Evolutionary conservation across 1,284 basidiomycete species (phyloP).

Genomic region (Hortiboletus rubellus): DNA sequence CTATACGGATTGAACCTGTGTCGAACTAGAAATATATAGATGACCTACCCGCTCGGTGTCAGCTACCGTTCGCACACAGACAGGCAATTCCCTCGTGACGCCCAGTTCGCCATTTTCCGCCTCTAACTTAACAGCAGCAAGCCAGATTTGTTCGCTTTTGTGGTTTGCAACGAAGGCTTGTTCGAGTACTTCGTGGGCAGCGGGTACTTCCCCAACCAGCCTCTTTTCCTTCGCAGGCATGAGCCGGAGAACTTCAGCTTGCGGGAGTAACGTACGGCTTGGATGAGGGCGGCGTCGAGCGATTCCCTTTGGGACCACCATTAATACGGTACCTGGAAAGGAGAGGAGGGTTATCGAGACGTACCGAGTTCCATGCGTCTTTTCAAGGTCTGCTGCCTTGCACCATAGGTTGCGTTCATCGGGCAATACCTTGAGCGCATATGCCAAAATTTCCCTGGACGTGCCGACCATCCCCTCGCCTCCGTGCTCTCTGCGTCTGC

Average conservation of each 20-base stretch:
- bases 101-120: conserved; percentile 89
- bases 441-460: conserved; percentile 85
- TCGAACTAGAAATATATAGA: not conserved
- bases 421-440: conserved; percentile 90
- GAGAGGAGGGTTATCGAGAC: no score
- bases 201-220: conserved; percentile 84
- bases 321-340: not conserved
- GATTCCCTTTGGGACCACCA: conserved; percentile 53
- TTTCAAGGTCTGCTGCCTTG: no score
- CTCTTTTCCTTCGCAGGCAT: conserved; percentile 97
- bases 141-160: conserved; percentile 96
- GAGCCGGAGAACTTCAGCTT: conserved; percentile 95
- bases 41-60: conserved; percentile 81
- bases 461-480: conserved; percentile 73
- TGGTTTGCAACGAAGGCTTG: conserved; percentile 94
- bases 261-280: conserved; percentile 87
- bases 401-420: conserved; percentile 51
- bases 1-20: conserved; percentile 39
- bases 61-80: conserved; percentile 86
- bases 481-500: conserved; percentile 87
- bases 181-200: conserved; percentile 84
- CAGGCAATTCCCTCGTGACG: conserved; percentile 83
- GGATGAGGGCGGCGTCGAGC: conserved; percentile 78
- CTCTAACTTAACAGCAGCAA: conserved; percentile 95
- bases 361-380: no score